Base-by-base conservation (phyloP, 768 basidiomycete species). In the Rhizopogon salebrosus region DNA sequence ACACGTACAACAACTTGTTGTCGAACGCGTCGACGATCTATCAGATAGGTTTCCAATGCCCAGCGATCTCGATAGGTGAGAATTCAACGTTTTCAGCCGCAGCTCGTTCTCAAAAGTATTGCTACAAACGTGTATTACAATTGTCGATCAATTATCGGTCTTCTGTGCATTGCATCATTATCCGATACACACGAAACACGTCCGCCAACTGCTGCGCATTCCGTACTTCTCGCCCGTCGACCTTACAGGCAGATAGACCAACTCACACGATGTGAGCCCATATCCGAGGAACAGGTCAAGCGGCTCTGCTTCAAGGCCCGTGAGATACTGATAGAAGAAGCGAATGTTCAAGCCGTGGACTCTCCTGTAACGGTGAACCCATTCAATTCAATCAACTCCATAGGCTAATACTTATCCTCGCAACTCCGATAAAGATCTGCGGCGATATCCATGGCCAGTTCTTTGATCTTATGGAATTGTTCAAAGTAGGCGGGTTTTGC, bases 381-480 rank as follows among this genome's bases (percentile, higher is more conserved):
- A 55, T 42, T 57, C 35, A 51, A 57, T 54, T 52, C 55, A 51
- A 13, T 45, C 20, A 16, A 36, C 27, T 50, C 38, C 22, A 34
- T n/a, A 35, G 45, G 49, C 39, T 22, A 69, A 55, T 54, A 48
- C 53, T 46, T 18, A 16, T 35, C 22, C 4, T 18, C 23, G 16
- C 36, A 9, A 31, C 51, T 50, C 26, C 41, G 41, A 48, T 46
- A 37, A 52, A 90, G 88, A 89, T 92, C 64, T 92, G 89, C 64
- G 95, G 95, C 7, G 95, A 98, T 72, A 97, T 98, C 41, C 95
- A 98, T 63, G 94, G 95, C 9, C 95, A 98, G 64, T 97, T 98
- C 66, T 97, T 88, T 70, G 95, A 98, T 68, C 78, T 98, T 59
- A 84, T 98, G 81, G 92, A 99, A 71, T 78, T 99, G 54, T 95